Percentiles rank a stretch among this genome's conserved stretches.
Conservation (phyloP, 352 stramenopile genomes). For the Phytopythium helicoides region DNA sequence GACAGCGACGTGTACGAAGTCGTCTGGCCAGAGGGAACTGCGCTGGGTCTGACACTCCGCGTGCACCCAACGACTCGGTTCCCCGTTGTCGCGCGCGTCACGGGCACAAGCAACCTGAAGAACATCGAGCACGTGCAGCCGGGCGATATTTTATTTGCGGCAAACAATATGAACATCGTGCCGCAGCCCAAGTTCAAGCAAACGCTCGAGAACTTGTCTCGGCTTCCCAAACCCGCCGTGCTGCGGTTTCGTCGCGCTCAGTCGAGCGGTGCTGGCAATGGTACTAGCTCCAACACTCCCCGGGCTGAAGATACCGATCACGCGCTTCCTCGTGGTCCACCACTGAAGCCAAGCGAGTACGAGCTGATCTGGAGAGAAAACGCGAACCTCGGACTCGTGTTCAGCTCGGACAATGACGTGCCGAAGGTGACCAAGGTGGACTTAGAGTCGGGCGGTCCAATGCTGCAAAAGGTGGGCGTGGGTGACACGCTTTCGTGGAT, state of each 20-base stretch:
- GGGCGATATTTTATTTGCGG: slow-evolving; percentile 66
- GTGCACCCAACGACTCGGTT: slow-evolving; percentile 71
- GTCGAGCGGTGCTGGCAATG: slow-evolving; percentile 4
- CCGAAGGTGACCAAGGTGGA: slow-evolving; percentile 85
- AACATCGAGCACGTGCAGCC: slow-evolving; percentile 75
- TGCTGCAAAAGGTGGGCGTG: slow-evolving; percentile 67
- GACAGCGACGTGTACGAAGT: slow-evolving; percentile 69
- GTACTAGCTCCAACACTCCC: background rate
- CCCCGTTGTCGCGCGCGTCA: slow-evolving; percentile 69
- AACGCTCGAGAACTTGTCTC: slow-evolving; percentile 68
- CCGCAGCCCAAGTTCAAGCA: slow-evolving; percentile 80
- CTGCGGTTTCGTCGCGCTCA: slow-evolving; percentile 59
- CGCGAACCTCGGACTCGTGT: slow-evolving; percentile 80
- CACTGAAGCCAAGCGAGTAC: slow-evolving; percentile 70
- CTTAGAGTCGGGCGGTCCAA: slow-evolving; percentile 66
- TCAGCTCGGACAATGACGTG: slow-evolving; percentile 74
- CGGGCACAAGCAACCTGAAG: slow-evolving; percentile 68
- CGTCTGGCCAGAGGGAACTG: slow-evolving; percentile 64
- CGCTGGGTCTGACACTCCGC: slow-evolving; percentile 60
- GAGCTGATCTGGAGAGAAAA: slow-evolving; percentile 85
- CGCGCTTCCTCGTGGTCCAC: slow-evolving; percentile 45
- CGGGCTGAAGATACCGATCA: slow-evolving; percentile 46
- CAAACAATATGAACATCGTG: slow-evolving; percentile 71
- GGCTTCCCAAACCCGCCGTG: slow-evolving; percentile 66
- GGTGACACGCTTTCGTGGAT: slow-evolving; percentile 81